phyloP scores from a whole-genome alignment of 1,284 basidiomycete genomes.

The Cryptococcus floricola region DNA sequence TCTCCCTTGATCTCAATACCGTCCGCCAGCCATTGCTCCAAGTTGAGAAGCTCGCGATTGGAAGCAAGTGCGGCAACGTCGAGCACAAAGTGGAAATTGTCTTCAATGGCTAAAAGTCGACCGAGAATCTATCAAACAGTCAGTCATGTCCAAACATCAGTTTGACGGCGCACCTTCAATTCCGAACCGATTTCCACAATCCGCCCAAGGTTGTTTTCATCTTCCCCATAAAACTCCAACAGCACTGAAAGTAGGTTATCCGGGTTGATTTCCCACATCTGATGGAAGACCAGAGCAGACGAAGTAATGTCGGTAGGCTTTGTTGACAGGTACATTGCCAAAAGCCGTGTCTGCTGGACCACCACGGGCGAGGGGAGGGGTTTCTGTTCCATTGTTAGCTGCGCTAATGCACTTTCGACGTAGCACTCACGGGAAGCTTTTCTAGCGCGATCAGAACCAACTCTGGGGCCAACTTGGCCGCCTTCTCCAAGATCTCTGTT shows the following conservation, averaged over 20 bases:
- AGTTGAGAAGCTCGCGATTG: constrained; percentile 85
- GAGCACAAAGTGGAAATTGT: constrained; percentile 79
- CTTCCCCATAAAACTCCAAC: constrained; percentile 86
- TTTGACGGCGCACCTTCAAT: constrained; percentile 63
- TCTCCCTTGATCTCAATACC: constrained; percentile 73
- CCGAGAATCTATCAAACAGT: constrained; percentile 71
- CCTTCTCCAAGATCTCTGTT: constrained; percentile 85
- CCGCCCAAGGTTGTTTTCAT: constrained; percentile 85
- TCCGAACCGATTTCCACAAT: constrained; percentile 95
- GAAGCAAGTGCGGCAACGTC: constrained; percentile 93
- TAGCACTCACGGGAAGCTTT: constrained; percentile 71
- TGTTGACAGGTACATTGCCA: constrained; percentile 74
- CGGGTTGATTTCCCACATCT: constrained; percentile 86
- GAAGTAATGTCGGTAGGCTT: constrained; percentile 73
- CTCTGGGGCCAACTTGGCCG: constrained; percentile 77
- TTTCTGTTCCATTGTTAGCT: constrained; percentile 55
- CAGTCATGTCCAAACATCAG: constrained; percentile 5
- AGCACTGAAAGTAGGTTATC: constrained; percentile 80
- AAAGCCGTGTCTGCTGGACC: constrained; percentile 79
- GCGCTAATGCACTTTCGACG: background rate
- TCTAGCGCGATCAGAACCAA: constrained; percentile 89
- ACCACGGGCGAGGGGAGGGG: constrained; percentile 82
- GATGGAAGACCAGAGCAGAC: constrained; percentile 93
- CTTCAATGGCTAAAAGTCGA: constrained; percentile 71
- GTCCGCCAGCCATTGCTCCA: constrained; percentile 93